Percentiles rank a stretch among this genome's conserved stretches.
Evolutionary conservation across 2,329 filamentous ascomycete species (phyloP).

Genomic region (Trichoderma pleuroti): DNA sequence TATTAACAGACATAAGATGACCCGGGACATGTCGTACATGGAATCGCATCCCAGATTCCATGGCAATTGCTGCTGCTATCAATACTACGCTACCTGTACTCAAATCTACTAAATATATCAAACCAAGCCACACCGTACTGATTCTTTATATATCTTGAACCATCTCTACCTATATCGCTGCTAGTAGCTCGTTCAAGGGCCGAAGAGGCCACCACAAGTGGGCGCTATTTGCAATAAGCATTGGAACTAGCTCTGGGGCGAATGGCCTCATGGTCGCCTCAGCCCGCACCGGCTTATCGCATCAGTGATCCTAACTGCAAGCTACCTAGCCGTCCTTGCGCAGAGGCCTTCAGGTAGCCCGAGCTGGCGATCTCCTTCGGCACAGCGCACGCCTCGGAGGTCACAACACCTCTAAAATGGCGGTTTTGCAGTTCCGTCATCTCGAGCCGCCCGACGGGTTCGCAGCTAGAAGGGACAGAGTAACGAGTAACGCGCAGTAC

Average conservation of each 20-base stretch:
- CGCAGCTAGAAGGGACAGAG: neutral
- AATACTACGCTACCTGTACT: too few relatives aligned
- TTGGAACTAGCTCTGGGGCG: neutral
- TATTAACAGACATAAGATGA: neutral
- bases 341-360: neutral
- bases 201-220: neutral
- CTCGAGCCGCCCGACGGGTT: neutral
- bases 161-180: neutral
- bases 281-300: constrained; percentile 12
- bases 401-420: constrained; percentile 8
- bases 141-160: neutral
- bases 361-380: constrained; percentile 5
- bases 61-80: neutral
- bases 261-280: neutral
- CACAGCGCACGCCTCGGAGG: neutral
- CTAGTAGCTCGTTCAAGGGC: neutral
- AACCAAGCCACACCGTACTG: neutral
- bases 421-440: neutral
- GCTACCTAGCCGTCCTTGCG: neutral
- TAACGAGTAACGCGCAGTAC: too few relatives aligned
- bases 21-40: neutral
- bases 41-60: neutral
- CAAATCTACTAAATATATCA: neutral
- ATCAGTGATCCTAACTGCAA: constrained; percentile 8
- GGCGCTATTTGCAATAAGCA: neutral